These are phyloP conservation scores for Lepidium africanum DNA, from an alignment of 345 rosid species.

Conservation along the genomic window DNA sequence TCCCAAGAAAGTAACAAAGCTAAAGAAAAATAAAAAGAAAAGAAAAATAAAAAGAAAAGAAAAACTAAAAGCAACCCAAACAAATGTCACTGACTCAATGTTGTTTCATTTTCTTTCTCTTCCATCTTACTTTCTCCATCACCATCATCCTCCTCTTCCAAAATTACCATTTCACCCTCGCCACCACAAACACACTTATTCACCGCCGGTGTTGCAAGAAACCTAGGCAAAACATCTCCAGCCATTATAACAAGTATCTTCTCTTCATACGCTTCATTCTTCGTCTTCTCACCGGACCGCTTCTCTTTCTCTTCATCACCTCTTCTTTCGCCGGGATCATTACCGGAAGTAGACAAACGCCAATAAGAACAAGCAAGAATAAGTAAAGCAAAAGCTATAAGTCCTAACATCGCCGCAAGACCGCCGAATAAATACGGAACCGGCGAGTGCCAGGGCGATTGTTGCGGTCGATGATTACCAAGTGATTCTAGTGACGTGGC, in stretches of 20 bases:
- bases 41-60: not conserved
- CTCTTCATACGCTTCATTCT: slow-evolving; percentile 34
- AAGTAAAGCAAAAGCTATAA: slow-evolving; percentile 61
- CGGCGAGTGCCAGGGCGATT: slow-evolving; percentile 68
- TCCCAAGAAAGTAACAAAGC: slow-evolving; percentile 1
- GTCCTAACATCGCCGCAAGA: slow-evolving; percentile 61
- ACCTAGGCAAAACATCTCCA: slow-evolving; percentile 58
- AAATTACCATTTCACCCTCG: slow-evolving; percentile 13
- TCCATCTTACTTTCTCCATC: slow-evolving; percentile 13
- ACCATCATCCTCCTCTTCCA: not conserved
- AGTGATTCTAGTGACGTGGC: slow-evolving; percentile 22
- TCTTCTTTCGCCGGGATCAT: slow-evolving; percentile 21
- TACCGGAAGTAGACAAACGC: slow-evolving; percentile 30
- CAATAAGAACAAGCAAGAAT: slow-evolving; percentile 72
- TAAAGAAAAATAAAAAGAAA: not conserved
- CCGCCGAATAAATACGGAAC: slow-evolving; percentile 77
- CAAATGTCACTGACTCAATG: slow-evolving; percentile 23
- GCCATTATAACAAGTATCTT: slow-evolving; percentile 68
- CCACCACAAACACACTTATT: slow-evolving; percentile 29
- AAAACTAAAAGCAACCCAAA: not conserved
- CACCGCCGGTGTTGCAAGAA: slow-evolving; percentile 50
- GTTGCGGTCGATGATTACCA: slow-evolving; percentile 16
- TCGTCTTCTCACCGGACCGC: slow-evolving; percentile 11
- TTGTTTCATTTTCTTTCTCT: slow-evolving; percentile 13
- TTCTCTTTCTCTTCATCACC: slow-evolving; percentile 36